Conservation (phyloP, 345 rosid genomes). For the Salix dunnii region DNA sequence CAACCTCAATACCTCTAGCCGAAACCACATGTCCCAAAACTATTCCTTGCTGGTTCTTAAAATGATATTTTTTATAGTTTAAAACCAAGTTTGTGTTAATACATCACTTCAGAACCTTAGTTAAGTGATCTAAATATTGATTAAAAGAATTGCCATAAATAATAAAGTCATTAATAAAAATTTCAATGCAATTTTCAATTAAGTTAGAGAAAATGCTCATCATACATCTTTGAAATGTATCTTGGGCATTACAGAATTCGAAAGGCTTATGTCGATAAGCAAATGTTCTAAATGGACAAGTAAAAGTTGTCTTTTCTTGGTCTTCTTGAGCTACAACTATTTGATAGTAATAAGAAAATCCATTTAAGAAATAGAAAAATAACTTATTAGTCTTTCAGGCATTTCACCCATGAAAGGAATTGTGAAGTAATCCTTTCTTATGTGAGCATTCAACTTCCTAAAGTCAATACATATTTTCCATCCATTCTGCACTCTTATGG, state of each 20-base stretch:
- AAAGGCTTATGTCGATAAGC: too few species aligned
- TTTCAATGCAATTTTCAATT: not conserved
- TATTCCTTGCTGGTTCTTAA: not conserved
- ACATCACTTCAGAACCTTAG: not conserved
- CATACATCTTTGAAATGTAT: not conserved
- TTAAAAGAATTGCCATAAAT: not conserved
- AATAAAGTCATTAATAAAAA: slow-evolving; percentile 6
- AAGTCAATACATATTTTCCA: not conserved
- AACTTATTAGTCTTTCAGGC: not conserved
- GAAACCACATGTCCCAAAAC: not conserved
- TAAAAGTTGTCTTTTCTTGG: not conserved
- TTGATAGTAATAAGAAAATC: too few species aligned
- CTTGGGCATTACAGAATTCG: not conserved
- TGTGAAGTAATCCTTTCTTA: not conserved
- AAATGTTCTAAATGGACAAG: not conserved
- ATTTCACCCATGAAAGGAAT: not conserved
- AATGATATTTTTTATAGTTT: slow-evolving; percentile 3
- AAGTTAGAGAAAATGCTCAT: not conserved
- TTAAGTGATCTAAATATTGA: not conserved
- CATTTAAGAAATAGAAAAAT: not conserved
- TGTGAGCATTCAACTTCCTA: not conserved
- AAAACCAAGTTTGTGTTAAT: not conserved
- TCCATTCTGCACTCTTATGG: not conserved
- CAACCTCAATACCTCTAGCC: not conserved
- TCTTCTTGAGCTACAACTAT: not conserved